Evolutionary conservation across 257 asterid species (phyloP), one percentile per base, ranked within the genome.

Genomic region (Forsythia suspensa): DNA sequence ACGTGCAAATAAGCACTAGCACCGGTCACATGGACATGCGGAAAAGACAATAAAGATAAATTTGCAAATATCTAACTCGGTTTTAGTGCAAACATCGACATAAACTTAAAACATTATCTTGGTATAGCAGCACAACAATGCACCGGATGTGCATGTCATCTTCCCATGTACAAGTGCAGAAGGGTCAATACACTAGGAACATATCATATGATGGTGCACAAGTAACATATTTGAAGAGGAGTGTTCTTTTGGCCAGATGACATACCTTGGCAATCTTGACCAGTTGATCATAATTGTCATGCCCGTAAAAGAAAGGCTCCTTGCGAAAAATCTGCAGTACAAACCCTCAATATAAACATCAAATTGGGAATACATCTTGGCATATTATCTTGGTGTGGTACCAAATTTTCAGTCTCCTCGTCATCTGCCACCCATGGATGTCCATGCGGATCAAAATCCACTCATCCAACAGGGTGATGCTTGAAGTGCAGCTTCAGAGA

Each of bases 221-320:
- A n/a, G 67, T 59, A 59, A 61, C 37, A 21, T 7, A 8, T 61
- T 29, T 24, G 66, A 63, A 21, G 39, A 63, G 12, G 11, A 38
- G 15, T 21, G 37, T 5, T 24, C 9, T 13, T 63, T 24, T 4
- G 3, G 70, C 70, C 39, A 8, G 39, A 63, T 21, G 70, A 63
- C 70, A 34, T 85, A 94, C 98, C 98, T 94, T 92, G 2, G 96
- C 97, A 85, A 91, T 94, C 89, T 94, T 94, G 74, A 89, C 98
- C 70, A 94, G 89, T 79, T 94, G 98, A 89, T 94, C 97, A 79
- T 92, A 85, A 82, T 94, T 94, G 79, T 94, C 98, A 73, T 91
- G 98, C 82, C 98, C 98, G 70, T 91, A 93, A 85, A 93, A 93
- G 90, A 93, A 93, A 66, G 98, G 98, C 85, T 93, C 97, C 90